A percentile compares a stretch with the other conserved stretches of the same genome.
Evolutionary conservation across 2,329 filamentous ascomycete species (phyloP).

Genomic region (Calonectria hongkongensis): DNA sequence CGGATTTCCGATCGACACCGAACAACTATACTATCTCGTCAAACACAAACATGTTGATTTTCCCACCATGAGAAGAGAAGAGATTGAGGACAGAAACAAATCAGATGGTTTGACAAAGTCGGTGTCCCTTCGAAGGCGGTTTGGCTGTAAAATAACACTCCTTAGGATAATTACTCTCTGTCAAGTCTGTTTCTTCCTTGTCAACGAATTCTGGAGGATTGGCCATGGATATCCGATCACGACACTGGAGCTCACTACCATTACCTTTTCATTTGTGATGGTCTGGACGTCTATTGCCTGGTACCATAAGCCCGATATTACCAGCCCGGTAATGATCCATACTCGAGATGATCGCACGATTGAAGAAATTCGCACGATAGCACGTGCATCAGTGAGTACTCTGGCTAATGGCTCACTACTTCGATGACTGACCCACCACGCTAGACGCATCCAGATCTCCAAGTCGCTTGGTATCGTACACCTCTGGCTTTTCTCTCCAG

Average conservation of each 20-base stretch:
- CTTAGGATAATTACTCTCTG: constrained; percentile 34
- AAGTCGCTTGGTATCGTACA: constrained; percentile 28
- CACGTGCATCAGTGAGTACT: neutral
- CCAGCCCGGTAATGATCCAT: constrained; percentile 23
- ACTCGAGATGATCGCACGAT: neutral
- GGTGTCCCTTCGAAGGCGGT: neutral
- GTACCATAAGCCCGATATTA: constrained; percentile 41
- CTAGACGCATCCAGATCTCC: neutral
- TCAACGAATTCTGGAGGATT: constrained; percentile 23
- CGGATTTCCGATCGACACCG: constrained; percentile 35
- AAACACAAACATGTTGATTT: neutral
- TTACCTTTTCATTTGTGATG: constrained; percentile 35
- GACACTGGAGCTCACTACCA: constrained; percentile 39
- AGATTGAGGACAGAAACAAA: constrained; percentile 32
- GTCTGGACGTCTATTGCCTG: constrained; percentile 43
- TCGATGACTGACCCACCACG: neutral
- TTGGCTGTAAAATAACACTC: neutral
- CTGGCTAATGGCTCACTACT: neutral
- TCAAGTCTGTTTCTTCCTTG: constrained; percentile 39
- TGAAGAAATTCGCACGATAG: no score
- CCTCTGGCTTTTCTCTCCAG: constrained; percentile 38
- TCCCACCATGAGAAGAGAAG: neutral
- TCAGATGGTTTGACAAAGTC: constrained; percentile 40
- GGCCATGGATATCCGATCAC: constrained; percentile 36
- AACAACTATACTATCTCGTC: constrained; percentile 41